A percentile compares a stretch with the other conserved stretches of the same genome.
Conservation (phyloP, 1,139 yeast species). For the Blastobotrys aristatus region DNA sequence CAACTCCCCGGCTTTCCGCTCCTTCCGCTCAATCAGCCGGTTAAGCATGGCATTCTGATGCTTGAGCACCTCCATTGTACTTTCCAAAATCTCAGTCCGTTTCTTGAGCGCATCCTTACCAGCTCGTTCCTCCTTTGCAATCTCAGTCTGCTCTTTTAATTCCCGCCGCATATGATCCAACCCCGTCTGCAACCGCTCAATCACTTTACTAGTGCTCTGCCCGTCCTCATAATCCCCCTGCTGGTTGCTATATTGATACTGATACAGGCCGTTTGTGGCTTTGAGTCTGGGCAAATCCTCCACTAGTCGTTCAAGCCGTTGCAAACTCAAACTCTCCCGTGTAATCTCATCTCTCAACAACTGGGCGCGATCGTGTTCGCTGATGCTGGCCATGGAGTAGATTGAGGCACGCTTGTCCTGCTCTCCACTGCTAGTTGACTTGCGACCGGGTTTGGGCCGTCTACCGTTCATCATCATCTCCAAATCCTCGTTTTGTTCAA, state of each 20-base stretch:
- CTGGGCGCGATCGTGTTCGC: slow-evolving; percentile 23
- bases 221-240: slow-evolving; percentile 10
- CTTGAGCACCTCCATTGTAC: slow-evolving; percentile 25
- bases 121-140: slow-evolving; percentile 23
- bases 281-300: slow-evolving; percentile 17
- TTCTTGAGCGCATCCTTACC: slow-evolving; percentile 25
- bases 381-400: slow-evolving; percentile 9
- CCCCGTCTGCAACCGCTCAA: slow-evolving; percentile 26
- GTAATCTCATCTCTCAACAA: slow-evolving; percentile 25
- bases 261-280: slow-evolving; percentile 3
- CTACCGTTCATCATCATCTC: background rate
- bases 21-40: slow-evolving; percentile 26
- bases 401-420: slow-evolving; percentile 9
- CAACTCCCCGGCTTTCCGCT: slow-evolving; percentile 26
- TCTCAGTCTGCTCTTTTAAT: slow-evolving; percentile 25
- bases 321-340: slow-evolving; percentile 21
- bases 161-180: slow-evolving; percentile 27
- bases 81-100: slow-evolving; percentile 25
- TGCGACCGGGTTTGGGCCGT: background rate
- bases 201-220: slow-evolving; percentile 25
- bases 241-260: slow-evolving; percentile 7
- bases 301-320: slow-evolving; percentile 23
- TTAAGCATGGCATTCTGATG: slow-evolving; percentile 29
- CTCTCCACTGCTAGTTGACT: background rate
- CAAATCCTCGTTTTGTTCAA: background rate